A percentile compares a stretch with the other conserved stretches of the same genome.
Evolutionary conservation across 495 filamentous ascomycete genomes (phyloP).

Genomic region (Hyaloscypha finlandica): DNA sequence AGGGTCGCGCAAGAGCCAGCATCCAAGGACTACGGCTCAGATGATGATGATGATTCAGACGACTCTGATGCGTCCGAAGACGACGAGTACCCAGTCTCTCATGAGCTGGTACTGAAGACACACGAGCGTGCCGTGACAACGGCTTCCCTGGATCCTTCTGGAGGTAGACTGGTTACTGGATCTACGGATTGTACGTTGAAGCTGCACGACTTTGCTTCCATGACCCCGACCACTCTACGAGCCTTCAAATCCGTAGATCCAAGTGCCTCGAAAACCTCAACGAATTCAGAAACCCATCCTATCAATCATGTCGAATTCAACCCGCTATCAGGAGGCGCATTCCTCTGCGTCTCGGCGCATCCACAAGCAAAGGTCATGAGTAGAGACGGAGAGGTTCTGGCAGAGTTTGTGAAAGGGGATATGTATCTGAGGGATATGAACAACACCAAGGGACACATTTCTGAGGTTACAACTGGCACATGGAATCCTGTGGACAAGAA

Average conservation of each 20-base stretch:
- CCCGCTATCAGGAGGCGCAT: conserved; percentile 72
- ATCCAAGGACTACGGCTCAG: conserved; percentile 39
- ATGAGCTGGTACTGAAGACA: conserved; percentile 88
- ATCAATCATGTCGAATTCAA: conserved; percentile 88
- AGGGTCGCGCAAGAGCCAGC: conserved; percentile 29
- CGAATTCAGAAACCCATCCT: conserved; percentile 77
- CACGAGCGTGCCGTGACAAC: conserved; percentile 89
- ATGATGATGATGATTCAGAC: conserved; percentile 56
- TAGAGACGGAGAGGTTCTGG: conserved; percentile 81
- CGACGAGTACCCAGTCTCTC: conserved; percentile 90
- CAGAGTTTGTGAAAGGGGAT: conserved; percentile 93
- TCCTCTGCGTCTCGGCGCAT: conserved; percentile 84
- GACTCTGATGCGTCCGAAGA: conserved; percentile 67
- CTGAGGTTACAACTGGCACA: conserved; percentile 80
- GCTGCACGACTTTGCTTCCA: conserved; percentile 91
- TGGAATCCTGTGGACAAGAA: conserved; percentile 88
- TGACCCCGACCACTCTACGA: conserved; percentile 91
- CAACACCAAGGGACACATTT: conserved; percentile 94
- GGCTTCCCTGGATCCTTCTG: conserved; percentile 79
- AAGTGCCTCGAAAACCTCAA: conserved; percentile 68
- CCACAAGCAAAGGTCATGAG: conserved; percentile 87
- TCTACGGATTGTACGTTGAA: conserved; percentile 91
- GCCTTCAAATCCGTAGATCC: conserved; percentile 94
- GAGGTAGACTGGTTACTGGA: conserved; percentile 80
- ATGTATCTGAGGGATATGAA: conserved; percentile 97